Base-by-base conservation (phyloP, 179 eudicot genomes). In the Silene coronaria region DNA sequence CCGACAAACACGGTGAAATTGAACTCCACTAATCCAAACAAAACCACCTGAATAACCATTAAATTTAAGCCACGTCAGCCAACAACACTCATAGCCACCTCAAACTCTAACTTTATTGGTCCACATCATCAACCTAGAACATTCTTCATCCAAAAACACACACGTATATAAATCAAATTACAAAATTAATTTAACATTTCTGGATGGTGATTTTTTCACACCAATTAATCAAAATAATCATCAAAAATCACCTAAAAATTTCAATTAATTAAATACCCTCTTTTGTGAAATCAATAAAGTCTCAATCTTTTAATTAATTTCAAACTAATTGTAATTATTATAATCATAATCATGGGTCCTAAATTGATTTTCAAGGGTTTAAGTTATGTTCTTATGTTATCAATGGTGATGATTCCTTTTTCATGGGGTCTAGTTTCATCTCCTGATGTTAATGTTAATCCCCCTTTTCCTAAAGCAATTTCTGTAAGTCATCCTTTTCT, bases 381-480 rank as follows among this genome's bases (percentile, higher is more conserved):
- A 45, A 67, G 17, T 30, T 68, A 10, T 12, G 64, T 57, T 14
- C 2, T 74, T 28, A 2, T 84, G 1, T 9, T 85, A 1, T 77
- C 74, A 53, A 72, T 81, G 38, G 76, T 82, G 11, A 22, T 81
- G 14, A 66, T 81, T 7, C 79, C 84, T 13, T 6, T 62, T 60
- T 74, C 83, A 13, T 74, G 67, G 32, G 91, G 88, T 72, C 73
- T 85, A 62, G 62, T 87, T 68, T 81, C 96, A 13, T 73, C 88
- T 23, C 85, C 88, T 2, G 84, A 86, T 63, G 77, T 80, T 48
- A 84, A 86, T 63, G 77, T 80, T 34, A 88, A 80, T 85, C 61
- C 84, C 21, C 85, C 83, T 0, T 84, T 83, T 62, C 89, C 93
- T 12, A 86, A 90, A 84, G 88, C 91, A n/a, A 81, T 91, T 23